Evolutionary conservation across 495 filamentous ascomycete genomes (phyloP).

Genomic region (Neurospora sp.): DNA sequence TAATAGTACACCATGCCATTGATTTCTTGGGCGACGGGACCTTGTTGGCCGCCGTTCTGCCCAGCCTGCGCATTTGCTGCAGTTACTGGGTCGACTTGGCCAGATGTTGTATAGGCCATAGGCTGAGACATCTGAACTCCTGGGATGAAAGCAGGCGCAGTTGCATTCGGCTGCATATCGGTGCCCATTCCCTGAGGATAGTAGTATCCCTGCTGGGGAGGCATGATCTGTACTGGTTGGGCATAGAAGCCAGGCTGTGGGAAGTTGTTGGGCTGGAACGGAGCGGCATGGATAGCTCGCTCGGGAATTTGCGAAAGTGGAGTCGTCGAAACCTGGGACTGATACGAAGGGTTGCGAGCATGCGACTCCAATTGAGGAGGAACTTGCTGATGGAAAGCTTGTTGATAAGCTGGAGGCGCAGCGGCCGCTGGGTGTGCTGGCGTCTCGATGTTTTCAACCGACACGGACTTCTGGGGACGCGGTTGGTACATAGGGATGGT

Average conservation of each 20-base stretch:
- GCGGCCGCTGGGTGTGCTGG: constrained; percentile 60
- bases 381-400: constrained; percentile 88
- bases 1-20: constrained; percentile 96
- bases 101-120: constrained; percentile 31
- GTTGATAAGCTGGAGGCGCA: constrained; percentile 54
- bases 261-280: constrained; percentile 74
- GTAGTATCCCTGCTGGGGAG: constrained; percentile 45
- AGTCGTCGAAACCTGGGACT: constrained; percentile 70
- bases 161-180: constrained; percentile 42
- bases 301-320: constrained; percentile 93
- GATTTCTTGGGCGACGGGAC: constrained; percentile 79
- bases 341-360: constrained; percentile 60
- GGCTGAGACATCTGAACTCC: constrained; percentile 39
- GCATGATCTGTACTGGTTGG: constrained; percentile 39
- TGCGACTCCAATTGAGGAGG: constrained; percentile 62
- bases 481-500: constrained; percentile 91
- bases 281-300: constrained; percentile 81
- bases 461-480: constrained; percentile 87
- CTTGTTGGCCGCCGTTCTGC: constrained; percentile 37
- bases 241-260: constrained; percentile 56
- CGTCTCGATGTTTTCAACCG: constrained; percentile 87
- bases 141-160: constrained; percentile 49
- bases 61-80: constrained; percentile 7
- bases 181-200: constrained; percentile 43
- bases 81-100: constrained; percentile 29